phyloP scores from a whole-genome alignment of 1,139 yeast genomes.

The Zygotorulaspora mrakii region DNA sequence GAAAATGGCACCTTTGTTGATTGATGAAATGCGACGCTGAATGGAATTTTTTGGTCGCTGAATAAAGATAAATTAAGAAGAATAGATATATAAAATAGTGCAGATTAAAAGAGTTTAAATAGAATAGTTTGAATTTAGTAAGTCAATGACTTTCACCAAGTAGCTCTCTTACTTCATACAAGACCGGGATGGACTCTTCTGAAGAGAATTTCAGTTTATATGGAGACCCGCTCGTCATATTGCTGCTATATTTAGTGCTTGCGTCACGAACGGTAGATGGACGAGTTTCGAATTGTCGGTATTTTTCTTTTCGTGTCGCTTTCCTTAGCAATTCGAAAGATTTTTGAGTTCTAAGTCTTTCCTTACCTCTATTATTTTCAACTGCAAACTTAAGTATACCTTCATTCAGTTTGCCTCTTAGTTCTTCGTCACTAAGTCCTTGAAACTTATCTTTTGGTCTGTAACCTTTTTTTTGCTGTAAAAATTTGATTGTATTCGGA shows the following conservation, averaged over 20 bases:
- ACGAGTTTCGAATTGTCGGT: background rate
- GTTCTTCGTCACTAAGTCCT: constrained; percentile 32
- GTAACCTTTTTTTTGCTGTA: background rate
- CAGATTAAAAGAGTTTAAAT: background rate
- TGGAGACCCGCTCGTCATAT: constrained; percentile 12
- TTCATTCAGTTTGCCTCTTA: constrained; percentile 28
- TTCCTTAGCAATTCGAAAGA: constrained; percentile 32
- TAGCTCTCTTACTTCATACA: constrained; percentile 17
- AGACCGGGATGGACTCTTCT: constrained; percentile 19
- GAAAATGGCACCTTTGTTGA: constrained; percentile 26
- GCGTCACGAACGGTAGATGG: background rate
- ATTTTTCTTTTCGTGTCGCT: constrained; percentile 6
- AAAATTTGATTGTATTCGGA: too few relatives aligned
- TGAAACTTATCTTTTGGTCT: constrained; percentile 10
- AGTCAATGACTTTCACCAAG: constrained; percentile 9
- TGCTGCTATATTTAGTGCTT: background rate
- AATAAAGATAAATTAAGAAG: background rate
- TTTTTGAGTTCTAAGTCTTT: constrained; percentile 28
- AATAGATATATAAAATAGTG: background rate
- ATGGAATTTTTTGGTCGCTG: too few relatives aligned
- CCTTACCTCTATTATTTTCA: constrained; percentile 31
- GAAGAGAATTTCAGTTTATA: constrained; percentile 12
- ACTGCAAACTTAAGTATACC: constrained; percentile 29
- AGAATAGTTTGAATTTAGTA: background rate
- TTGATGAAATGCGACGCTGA: background rate